Conservation (phyloP, 345 rosid genomes). For the Syzygium jambos region DNA sequence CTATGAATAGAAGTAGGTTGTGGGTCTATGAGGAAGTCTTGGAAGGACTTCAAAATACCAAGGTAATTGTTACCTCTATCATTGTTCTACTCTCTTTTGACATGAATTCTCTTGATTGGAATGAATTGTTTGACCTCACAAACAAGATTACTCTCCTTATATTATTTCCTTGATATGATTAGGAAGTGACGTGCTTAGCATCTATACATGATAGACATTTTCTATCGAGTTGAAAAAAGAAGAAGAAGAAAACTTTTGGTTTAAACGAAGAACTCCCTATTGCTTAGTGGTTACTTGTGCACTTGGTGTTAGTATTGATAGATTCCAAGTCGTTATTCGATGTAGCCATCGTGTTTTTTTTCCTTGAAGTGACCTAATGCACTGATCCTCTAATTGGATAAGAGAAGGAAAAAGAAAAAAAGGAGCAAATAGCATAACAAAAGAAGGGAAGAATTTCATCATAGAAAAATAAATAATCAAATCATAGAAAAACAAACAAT, state of each 20-base stretch:
- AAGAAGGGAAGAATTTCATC: not conserved
- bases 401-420: not conserved
- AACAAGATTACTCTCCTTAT: rapidly evolving
- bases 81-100: not conserved
- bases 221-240: not conserved
- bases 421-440: not conserved
- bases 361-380: not conserved
- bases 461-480: not conserved
- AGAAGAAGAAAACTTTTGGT: not conserved
- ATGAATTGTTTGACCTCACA: not conserved
- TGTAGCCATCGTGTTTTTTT: not conserved
- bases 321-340: not conserved
- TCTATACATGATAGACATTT: not conserved
- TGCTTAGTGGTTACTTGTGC: not conserved
- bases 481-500: not conserved
- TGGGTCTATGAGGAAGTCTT: rapidly evolving
- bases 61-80: not conserved
- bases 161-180: not conserved
- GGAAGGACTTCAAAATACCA: not conserved
- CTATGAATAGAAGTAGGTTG: not conserved
- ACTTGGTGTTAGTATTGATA: not conserved
- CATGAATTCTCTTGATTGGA: not conserved
- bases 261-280: not conserved
- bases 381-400: not conserved
- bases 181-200: not conserved